Percentiles rank a stretch among this genome's conserved stretches.
phyloP scores from a whole-genome alignment of 2,329 filamentous ascomycete species.

The Colletotrichum acutatum region DNA sequence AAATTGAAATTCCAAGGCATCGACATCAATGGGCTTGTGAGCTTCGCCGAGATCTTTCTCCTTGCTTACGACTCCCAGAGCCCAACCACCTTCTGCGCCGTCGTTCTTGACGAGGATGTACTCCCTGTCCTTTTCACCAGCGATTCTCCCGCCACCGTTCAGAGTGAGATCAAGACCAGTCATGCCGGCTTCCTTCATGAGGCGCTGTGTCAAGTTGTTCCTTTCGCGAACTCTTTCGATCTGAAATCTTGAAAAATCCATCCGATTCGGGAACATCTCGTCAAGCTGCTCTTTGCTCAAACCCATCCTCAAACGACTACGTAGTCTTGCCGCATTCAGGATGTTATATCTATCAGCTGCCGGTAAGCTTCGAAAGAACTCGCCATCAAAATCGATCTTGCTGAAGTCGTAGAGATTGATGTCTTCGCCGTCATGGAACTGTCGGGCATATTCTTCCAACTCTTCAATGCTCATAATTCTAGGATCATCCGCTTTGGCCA shows the following conservation, averaged over 20 bases:
- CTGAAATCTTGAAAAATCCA: constrained; percentile 97
- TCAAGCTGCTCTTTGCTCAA: constrained; percentile 96
- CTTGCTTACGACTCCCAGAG: constrained; percentile 89
- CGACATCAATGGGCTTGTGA: constrained; percentile 93
- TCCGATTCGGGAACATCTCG: constrained; percentile 95
- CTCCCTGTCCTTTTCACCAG: constrained; percentile 88
- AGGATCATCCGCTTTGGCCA: constrained; percentile 92
- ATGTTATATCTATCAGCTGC: constrained; percentile 96
- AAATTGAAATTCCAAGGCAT: constrained; percentile 70
- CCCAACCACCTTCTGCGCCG: constrained; percentile 94
- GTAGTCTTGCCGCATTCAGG: constrained; percentile 88
- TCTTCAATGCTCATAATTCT: constrained; percentile 97
- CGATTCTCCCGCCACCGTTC: constrained; percentile 70
- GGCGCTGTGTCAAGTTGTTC: constrained; percentile 91
- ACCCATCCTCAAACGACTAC: constrained; percentile 93
- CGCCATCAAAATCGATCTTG: constrained; percentile 97
- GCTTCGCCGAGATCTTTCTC: constrained; percentile 82
- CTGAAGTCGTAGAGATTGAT: constrained; percentile 95
- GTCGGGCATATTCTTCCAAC: constrained; percentile 90
- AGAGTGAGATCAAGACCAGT: constrained; percentile 78
- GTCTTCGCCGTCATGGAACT: constrained; percentile 93
- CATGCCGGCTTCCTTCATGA: constrained; percentile 97
- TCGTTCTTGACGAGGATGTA: constrained; percentile 98
- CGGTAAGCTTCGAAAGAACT: constrained; percentile 93
- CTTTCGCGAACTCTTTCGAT: constrained; percentile 93